phyloP scores from a whole-genome alignment of 768 basidiomycete genomes.

The Leccinum olivaceopallidum region DNA sequence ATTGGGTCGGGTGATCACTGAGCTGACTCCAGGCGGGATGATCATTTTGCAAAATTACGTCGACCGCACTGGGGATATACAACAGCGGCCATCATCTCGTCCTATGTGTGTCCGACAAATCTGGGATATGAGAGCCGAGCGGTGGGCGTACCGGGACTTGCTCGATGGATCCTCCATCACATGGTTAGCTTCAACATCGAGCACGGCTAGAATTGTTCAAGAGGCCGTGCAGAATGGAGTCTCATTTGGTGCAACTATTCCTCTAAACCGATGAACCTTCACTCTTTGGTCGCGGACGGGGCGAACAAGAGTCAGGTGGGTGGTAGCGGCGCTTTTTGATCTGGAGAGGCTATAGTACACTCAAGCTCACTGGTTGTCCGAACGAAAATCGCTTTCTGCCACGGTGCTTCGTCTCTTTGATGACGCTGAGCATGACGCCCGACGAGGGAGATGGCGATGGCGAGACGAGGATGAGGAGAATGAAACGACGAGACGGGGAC shows the following conservation, averaged over 20 bases:
- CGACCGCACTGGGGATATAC: constrained; percentile 38
- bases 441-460: constrained; percentile 37
- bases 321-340: constrained; percentile 2
- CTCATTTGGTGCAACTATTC: constrained; percentile 80
- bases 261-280: neutral
- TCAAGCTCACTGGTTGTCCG: constrained; percentile 64
- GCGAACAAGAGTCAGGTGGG: constrained; percentile 43
- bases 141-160: constrained; percentile 66
- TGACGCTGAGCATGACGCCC: constrained; percentile 69
- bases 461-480: too few relatives aligned
- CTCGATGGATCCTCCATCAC: constrained; percentile 65
- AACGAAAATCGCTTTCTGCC: constrained; percentile 69
- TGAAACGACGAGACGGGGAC: too few relatives aligned
- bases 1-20: constrained; percentile 78
- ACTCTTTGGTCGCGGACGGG: neutral
- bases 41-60: constrained; percentile 67
- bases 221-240: constrained; percentile 55
- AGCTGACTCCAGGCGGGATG: constrained; percentile 65
- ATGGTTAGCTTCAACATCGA: constrained; percentile 78
- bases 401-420: constrained; percentile 77
- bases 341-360: neutral
- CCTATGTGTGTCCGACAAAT: constrained; percentile 62
- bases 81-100: constrained; percentile 41
- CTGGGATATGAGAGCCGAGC: constrained; percentile 48
- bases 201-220: constrained; percentile 61